These are phyloP conservation scores for Phialophora expanda DNA, from an alignment of 2,329 filamentous ascomycete species.

Conservation along the genomic window DNA sequence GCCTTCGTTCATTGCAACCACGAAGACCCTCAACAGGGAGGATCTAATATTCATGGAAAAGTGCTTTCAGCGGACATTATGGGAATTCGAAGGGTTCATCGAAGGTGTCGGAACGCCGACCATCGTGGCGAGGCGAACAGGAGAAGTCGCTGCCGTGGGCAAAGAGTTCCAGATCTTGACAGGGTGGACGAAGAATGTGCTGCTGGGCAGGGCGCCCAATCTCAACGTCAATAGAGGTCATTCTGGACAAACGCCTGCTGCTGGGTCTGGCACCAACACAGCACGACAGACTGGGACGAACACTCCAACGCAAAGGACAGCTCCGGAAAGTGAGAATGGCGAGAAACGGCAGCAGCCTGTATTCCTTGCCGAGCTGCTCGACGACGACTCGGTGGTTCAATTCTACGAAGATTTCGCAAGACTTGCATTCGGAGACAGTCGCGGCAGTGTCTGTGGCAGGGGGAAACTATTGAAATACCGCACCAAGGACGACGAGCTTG, in stretches of 20 bases:
- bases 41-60: slow-evolving; percentile 98
- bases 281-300: slow-evolving; percentile 54
- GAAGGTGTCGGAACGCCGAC: slow-evolving; percentile 86
- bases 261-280: slow-evolving; percentile 47
- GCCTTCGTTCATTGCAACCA: slow-evolving; percentile 90
- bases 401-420: slow-evolving; percentile 97
- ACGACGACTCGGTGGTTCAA: slow-evolving; percentile 89
- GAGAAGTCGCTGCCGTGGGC: slow-evolving; percentile 92
- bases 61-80: slow-evolving; percentile 88
- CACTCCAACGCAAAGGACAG: slow-evolving; percentile 49
- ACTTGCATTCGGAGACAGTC: slow-evolving; percentile 87
- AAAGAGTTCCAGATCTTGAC: slow-evolving; percentile 97
- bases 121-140: slow-evolving; percentile 87
- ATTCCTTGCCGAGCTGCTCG: slow-evolving; percentile 88
- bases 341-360: slow-evolving; percentile 70
- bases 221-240: slow-evolving; percentile 79
- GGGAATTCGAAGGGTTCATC: slow-evolving; percentile 93
- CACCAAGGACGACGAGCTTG: slow-evolving; percentile 63
- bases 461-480: slow-evolving; percentile 91
- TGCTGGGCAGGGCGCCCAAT: slow-evolving; percentile 86
- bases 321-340: slow-evolving; percentile 34
- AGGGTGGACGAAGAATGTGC: slow-evolving; percentile 87
- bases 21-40: slow-evolving; percentile 81
- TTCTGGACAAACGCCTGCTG: slow-evolving; percentile 37
- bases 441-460: slow-evolving; percentile 80